Evolutionary conservation across 2,329 filamentous ascomycete genomes (phyloP).

Genomic region (Pseudogymnoascus destructans): DNA sequence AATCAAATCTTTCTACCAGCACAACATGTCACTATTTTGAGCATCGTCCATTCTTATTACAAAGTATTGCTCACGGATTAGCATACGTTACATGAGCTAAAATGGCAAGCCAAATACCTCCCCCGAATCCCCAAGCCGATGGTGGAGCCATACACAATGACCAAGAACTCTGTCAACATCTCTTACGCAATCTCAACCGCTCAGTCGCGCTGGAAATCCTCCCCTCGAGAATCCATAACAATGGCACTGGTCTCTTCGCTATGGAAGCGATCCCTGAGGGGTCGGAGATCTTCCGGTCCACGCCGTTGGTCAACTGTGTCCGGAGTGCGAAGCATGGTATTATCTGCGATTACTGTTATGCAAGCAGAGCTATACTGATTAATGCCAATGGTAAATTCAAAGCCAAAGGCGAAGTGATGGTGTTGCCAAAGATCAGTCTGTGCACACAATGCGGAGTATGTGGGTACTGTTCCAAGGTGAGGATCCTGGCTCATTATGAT

Average conservation of each 20-base stretch:
- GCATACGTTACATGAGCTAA: neutral
- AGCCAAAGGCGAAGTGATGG: too few relatives aligned
- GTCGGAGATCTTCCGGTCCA: neutral
- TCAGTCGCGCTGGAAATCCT: neutral
- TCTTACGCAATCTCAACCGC: neutral
- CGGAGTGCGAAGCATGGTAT: neutral
- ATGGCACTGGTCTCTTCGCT: neutral
- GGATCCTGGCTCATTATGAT: neutral
- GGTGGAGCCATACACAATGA: neutral
- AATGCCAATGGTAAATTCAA: neutral
- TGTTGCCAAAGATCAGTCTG: neutral
- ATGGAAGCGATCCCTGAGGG: neutral
- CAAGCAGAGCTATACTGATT: neutral
- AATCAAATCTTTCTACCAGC: neutral
- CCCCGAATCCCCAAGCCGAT: neutral
- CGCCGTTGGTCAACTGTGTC: neutral
- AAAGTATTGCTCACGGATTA: neutral
- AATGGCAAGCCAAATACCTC: neutral
- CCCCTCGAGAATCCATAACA: neutral
- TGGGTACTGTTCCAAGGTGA: neutral
- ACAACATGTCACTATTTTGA: neutral
- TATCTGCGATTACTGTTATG: neutral
- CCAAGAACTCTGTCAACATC: neutral
- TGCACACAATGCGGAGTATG: neutral
- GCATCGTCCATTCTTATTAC: neutral